Evolutionary conservation across 148 eudicot genomes (phyloP).

Genomic region (Arbutus unedo): DNA sequence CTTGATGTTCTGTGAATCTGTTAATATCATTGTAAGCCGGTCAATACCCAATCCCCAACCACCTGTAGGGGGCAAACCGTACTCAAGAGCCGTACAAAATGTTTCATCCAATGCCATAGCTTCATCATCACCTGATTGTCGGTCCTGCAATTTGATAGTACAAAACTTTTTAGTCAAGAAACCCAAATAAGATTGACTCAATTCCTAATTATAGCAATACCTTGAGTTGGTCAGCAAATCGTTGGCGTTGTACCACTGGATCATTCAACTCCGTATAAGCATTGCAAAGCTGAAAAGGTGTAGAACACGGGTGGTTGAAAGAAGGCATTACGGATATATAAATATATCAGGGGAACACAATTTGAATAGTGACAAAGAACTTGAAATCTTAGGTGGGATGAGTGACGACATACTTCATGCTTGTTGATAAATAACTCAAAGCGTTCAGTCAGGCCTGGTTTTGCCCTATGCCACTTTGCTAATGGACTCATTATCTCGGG

Average conservation of each 20-base stretch:
- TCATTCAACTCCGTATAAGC: slow-evolving; percentile 95
- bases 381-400: background rate
- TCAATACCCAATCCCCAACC: slow-evolving; percentile 97
- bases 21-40: slow-evolving; percentile 77
- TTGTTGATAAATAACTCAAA: slow-evolving; percentile 90
- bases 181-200: background rate
- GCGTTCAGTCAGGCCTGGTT: slow-evolving; percentile 83
- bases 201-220: slow-evolving; percentile 28
- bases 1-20: slow-evolving; percentile 94
- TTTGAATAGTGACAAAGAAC: background rate
- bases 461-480: slow-evolving; percentile 99
- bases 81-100: slow-evolving; percentile 83
- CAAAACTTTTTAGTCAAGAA: background rate
- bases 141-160: slow-evolving; percentile 54
- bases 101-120: slow-evolving; percentile 98
- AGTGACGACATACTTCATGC: slow-evolving; percentile 59
- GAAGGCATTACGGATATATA: background rate
- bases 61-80: slow-evolving; percentile 91
- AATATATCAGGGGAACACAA: background rate
- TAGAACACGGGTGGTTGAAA: background rate
- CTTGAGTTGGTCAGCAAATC: slow-evolving; percentile 96
- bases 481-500: slow-evolving; percentile 96
- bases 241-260: slow-evolving; percentile 90
- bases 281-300: slow-evolving; percentile 61
- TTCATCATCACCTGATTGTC: slow-evolving; percentile 94